phyloP scores from a whole-genome alignment of 805 yeast species.

The Metschnikowia matae region DNA sequence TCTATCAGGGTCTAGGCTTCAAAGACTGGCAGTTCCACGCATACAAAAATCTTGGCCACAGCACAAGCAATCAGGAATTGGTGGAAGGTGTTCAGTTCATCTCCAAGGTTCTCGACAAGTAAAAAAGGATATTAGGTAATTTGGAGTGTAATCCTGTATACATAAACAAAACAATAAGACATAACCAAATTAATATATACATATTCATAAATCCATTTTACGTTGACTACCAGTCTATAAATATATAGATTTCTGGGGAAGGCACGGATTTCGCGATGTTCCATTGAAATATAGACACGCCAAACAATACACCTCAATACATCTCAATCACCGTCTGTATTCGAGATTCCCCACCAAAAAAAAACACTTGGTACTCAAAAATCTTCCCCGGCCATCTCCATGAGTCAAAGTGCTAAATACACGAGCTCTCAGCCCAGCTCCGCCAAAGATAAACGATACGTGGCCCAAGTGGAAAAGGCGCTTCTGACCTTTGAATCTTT shows the following conservation, averaged over 20 bases:
- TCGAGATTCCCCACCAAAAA: background rate
- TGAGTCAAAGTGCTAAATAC: background rate
- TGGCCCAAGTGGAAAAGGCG: conserved; percentile 66
- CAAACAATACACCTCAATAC: background rate
- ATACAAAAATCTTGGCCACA: conserved; percentile 66
- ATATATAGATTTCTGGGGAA: background rate
- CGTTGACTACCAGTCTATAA: too few species aligned
- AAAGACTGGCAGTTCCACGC: conserved; percentile 39
- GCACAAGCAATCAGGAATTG: conserved; percentile 65
- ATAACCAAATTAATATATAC: too few species aligned
- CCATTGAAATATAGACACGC: background rate
- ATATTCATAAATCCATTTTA: too few species aligned
- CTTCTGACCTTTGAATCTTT: conserved; percentile 72
- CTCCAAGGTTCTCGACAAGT: conserved; percentile 18
- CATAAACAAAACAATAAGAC: too few species aligned
- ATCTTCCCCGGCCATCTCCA: background rate
- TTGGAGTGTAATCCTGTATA: too few species aligned
- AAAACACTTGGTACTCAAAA: too few species aligned
- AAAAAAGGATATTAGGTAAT: background rate
- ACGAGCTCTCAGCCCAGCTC: conserved; percentile 22
- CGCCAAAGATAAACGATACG: conserved; percentile 60
- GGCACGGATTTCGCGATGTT: conserved; percentile 5
- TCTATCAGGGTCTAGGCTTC: conserved; percentile 47
- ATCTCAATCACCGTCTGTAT: too few species aligned
- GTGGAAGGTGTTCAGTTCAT: conserved; percentile 42